A percentile compares a stretch with the other conserved stretches of the same genome.
phyloP scores from a whole-genome alignment of 169 alveolate species.

The Babesia bovis region DNA sequence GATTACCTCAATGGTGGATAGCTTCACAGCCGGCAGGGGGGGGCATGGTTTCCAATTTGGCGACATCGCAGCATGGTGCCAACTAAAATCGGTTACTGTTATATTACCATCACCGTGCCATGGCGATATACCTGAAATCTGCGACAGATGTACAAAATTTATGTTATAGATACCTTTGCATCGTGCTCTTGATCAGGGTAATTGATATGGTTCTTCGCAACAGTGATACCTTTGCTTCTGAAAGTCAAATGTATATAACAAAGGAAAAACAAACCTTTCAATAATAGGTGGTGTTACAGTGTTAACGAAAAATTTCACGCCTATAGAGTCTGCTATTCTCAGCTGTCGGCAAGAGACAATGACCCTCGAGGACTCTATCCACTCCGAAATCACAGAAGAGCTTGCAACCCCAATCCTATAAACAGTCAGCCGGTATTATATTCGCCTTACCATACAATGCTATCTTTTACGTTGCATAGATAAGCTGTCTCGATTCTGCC shows the following conservation, averaged over 20 bases:
- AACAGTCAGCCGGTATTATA: too few relatives aligned
- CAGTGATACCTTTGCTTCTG: not conserved
- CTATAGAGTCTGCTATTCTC: slow-evolving; percentile 31
- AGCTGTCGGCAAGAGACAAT: slow-evolving; percentile 51
- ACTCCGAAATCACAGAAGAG: slow-evolving; percentile 24
- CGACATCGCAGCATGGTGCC: slow-evolving; percentile 38
- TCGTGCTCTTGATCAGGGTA: slow-evolving; percentile 25
- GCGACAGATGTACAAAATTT: not conserved
- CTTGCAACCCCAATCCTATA: slow-evolving; percentile 33
- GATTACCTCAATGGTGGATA: not conserved
- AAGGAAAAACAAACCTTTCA: slow-evolving; percentile 28
- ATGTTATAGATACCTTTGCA: slow-evolving; percentile 28
- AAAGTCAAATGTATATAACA: not conserved
- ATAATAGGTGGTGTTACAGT: slow-evolving; percentile 60
- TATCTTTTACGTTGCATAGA: slow-evolving; percentile 24
- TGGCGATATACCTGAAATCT: slow-evolving; percentile 40
- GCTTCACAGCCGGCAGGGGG: slow-evolving; percentile 1
- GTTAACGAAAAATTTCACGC: slow-evolving; percentile 14
- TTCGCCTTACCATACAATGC: slow-evolving; percentile 41
- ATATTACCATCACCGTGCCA: not conserved
- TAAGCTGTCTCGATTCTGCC: slow-evolving; percentile 44
- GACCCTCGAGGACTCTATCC: slow-evolving; percentile 8
- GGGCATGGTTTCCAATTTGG: slow-evolving; percentile 40
- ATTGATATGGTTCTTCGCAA: slow-evolving; percentile 39
- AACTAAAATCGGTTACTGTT: slow-evolving; percentile 40